Base-by-base conservation (phyloP, 257 asterid species). In the Euphrasia confusa region DNA sequence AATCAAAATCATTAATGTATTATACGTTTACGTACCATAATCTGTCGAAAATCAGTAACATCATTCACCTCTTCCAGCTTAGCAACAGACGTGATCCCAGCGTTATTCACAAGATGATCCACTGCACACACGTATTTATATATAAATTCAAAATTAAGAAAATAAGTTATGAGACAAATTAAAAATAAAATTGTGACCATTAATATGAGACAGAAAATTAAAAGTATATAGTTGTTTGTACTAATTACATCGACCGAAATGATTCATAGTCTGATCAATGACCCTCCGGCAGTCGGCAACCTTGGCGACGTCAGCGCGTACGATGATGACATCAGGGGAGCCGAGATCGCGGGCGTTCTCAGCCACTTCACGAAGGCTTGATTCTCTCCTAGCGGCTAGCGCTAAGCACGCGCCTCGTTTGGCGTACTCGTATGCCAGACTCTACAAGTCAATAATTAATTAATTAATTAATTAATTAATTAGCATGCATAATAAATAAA, bases 71-170 rank as follows among this genome's bases (percentile, higher is more conserved):
- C 87, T 71, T 86, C 87, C 39, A 81, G 73, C 72, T 78, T 63
- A 3, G 83, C 78, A 4, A 74, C 65, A 0, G 81, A 70, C 2
- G 32, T 1, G 30, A 86, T 61, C 42, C 95, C 87, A 12, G 83
- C 87, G 37, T 86, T 84, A 37, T 81, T 86, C 8, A 80, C 80
- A 44, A 86, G 73, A 75, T 86, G 92, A 77, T 81, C 92, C 92
- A 84, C 95, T 81, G 75, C 71, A 74, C 0, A 7, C 8, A 48
- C 24, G 30, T 24, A 53, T n/a, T n/a, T n/a, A n/a, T 18, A 14
- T 0, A 18, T 5, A 32, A 0, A 32, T 32, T 32, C 37, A 21
- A 21, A 21, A 21, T 21, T 21, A 21, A 21, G 24, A 21, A 21
- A 21, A 21, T 21, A n/a, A n/a, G n/a, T n/a, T n/a, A n/a, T n/a